These are phyloP conservation scores for Corylus avellana DNA, from an alignment of 306 rosid species.

Conservation along the genomic window DNA sequence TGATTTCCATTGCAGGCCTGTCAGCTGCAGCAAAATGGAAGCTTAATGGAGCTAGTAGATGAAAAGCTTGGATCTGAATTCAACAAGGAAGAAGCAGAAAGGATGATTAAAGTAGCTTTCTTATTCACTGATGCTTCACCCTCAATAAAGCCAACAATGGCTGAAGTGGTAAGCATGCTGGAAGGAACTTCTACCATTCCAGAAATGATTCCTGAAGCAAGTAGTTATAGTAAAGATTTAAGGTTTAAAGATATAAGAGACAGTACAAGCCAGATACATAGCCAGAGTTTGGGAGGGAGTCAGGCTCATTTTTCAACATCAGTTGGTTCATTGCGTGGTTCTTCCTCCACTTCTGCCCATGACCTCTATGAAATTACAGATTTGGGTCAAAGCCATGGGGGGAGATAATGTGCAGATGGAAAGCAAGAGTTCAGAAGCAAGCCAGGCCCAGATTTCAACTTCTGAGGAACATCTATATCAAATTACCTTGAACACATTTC, in stretches of 20 bases:
- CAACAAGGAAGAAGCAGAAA: background rate
- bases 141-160: background rate
- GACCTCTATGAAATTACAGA: background rate
- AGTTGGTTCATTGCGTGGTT: background rate
- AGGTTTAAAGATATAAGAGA: constrained; percentile 9
- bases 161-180: constrained; percentile 11
- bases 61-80: background rate
- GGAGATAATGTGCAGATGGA: background rate
- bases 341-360: background rate
- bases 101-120: constrained; percentile 4
- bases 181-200: background rate
- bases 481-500: too few relatives aligned
- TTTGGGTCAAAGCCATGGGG: background rate
- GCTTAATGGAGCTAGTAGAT: constrained; percentile 8
- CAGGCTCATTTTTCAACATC: background rate
- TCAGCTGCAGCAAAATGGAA: background rate
- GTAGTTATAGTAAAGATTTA: background rate
- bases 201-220: constrained; percentile 1
- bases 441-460: background rate
- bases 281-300: background rate
- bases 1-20: background rate
- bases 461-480: too few relatives aligned
- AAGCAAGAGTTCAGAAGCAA: background rate
- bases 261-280: background rate
- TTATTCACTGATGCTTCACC: constrained; percentile 2